Base-by-base conservation (phyloP, 306 rosid species). In the Senna tora region DNA sequence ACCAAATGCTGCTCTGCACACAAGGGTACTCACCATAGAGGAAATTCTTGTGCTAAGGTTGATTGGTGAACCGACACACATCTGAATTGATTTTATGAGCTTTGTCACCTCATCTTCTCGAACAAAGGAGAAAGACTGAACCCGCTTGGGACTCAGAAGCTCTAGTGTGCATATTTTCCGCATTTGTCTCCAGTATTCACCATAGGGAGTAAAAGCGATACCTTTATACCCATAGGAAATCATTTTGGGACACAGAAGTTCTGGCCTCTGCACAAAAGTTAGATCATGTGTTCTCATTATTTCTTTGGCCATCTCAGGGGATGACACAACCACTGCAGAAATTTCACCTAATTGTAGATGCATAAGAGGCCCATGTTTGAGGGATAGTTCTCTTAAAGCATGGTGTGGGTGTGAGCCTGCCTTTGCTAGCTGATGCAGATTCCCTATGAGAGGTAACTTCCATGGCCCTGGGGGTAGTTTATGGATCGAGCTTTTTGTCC, bases 161-260 rank as follows among this genome's bases (percentile, higher is more conserved):
- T 43, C 86, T 4, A 36, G 39, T 36, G 39, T 36, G 39, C 39
- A 36, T 36, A 36, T 36, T 7, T 36, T 76, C 45, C 69, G 43
- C 74, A 76, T 67, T 13, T 76, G 69, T 46, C 80, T 76, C 80
- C 75, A 76, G 69, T 33, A 76, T 10, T 76, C 70, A 38, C 75
- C 80, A 36, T 68, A 76, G 10, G 80, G 75, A 47, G 80, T 64
- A 59, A 76, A 76, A 5, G 69, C 61, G 5, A 76, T 69, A n/a
- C 50, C 75, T 0, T 0, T 19, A 12, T 38, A 36, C 39, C 47
- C 75, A 60, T 69, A 68, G 12, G 6, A 33, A 6, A 76, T 0
- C 30, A 77, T 77, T 7, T 61, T 36, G 9, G 71, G 5, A 28
- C 49, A 0, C 9, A 77, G 81, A 17, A 69, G 11, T 17, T 11